Conservation (phyloP, 352 stramenopile species). For the Phytophthora tubulina region DNA sequence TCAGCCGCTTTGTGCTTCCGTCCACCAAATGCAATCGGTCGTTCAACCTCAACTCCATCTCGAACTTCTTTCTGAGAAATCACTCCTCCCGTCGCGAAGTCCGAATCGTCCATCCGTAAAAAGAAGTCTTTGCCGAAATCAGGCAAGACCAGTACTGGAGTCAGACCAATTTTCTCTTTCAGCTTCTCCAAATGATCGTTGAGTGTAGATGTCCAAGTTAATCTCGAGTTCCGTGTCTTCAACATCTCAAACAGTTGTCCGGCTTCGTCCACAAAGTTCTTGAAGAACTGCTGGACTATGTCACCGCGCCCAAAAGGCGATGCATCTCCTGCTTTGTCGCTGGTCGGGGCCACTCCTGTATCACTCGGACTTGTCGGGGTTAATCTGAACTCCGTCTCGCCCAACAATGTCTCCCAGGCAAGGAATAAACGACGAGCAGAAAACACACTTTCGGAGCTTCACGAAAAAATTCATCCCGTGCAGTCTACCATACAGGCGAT, state of each 20-base stretch:
- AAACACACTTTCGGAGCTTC: too few relatives aligned
- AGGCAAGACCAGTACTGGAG: background rate
- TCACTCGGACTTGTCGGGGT: background rate
- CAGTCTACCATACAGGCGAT: too few relatives aligned
- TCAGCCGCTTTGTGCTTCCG: background rate
- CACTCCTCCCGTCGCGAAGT: background rate
- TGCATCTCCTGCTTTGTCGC: background rate
- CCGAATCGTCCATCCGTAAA: background rate
- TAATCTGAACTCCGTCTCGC: background rate
- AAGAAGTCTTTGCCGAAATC: background rate
- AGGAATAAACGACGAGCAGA: background rate
- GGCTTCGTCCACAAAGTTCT: background rate
- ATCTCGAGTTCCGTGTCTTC: background rate
- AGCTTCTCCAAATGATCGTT: background rate
- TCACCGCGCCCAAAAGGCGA: background rate
- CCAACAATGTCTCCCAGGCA: background rate
- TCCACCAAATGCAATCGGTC: background rate
- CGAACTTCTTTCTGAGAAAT: background rate
- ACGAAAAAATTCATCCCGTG: too few relatives aligned
- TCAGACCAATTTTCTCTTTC: background rate
- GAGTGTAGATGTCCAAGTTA: background rate
- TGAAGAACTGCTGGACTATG: background rate
- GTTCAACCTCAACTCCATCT: background rate
- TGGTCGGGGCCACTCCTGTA: background rate
- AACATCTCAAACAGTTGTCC: background rate